Percentiles rank a stretch among this genome's conserved stretches.
These are phyloP conservation scores for Iris pallida DNA, from an alignment of 116 monocot species.

Conservation along the genomic window DNA sequence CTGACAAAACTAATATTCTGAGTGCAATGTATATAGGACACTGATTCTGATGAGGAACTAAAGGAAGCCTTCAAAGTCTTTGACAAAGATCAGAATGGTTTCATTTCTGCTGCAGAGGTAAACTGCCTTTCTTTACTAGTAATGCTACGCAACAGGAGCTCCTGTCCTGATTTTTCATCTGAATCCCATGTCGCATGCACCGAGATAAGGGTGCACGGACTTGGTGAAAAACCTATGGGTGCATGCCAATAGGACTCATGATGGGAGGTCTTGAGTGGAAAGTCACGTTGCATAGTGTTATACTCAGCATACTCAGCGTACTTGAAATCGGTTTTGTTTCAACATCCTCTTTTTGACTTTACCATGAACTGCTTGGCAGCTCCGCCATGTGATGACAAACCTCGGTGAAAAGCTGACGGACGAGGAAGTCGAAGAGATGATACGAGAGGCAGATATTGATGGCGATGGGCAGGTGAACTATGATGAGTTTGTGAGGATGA, in stretches of 20 bases:
- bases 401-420: slow-evolving; percentile 23
- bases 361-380: slow-evolving; percentile 1
- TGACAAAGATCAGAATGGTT: slow-evolving; percentile 26
- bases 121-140: neutral
- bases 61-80: slow-evolving; percentile 17
- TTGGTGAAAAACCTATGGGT: neutral
- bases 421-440: slow-evolving; percentile 20
- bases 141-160: no score
- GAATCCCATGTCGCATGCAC: no score
- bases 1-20: neutral
- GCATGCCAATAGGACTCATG: no score
- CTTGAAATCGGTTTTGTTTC: no score
- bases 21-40: neutral
- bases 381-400: slow-evolving; percentile 26
- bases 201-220: neutral
- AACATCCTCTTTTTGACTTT: no score
- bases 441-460: slow-evolving; percentile 20
- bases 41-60: slow-evolving; percentile 22
- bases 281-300: no score
- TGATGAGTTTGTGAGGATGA: slow-evolving; percentile 23
- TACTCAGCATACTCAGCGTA: no score
- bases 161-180: no score
- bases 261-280: no score
- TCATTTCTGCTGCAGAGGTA: slow-evolving; percentile 27
- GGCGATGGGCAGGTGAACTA: slow-evolving; percentile 24